These are phyloP conservation scores for Daldinia concentrica DNA, from an alignment of 495 filamentous ascomycete genomes.

Conservation along the genomic window DNA sequence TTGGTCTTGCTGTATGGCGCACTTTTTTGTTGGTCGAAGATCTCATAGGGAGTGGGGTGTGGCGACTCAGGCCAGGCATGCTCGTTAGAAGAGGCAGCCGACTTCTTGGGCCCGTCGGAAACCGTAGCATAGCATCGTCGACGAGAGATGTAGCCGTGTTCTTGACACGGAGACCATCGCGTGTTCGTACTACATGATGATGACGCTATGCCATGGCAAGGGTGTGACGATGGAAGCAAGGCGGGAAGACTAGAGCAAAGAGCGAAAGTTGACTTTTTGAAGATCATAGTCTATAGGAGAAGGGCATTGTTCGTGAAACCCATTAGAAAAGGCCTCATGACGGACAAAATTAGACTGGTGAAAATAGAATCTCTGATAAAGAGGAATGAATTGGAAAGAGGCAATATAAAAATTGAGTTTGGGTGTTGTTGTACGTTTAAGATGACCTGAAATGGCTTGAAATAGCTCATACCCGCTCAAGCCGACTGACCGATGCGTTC, in stretches of 20 bases:
- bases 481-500: constrained; percentile 24
- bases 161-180: constrained; percentile 19
- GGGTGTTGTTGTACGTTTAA: constrained; percentile 14
- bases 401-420: constrained; percentile 6
- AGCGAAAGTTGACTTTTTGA: constrained; percentile 47
- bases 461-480: constrained; percentile 41
- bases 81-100: constrained; percentile 45
- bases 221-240: constrained; percentile 27
- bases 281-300: constrained; percentile 46
- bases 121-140: constrained; percentile 49
- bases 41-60: constrained; percentile 88
- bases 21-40: constrained; percentile 70
- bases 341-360: background rate
- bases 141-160: background rate
- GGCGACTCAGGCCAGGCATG: constrained; percentile 54
- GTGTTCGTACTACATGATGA: constrained; percentile 37
- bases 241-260: constrained; percentile 42
- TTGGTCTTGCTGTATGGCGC: constrained; percentile 80
- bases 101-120: constrained; percentile 38
- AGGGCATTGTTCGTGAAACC: constrained; percentile 34
- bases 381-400: background rate
- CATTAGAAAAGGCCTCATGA: constrained; percentile 37
- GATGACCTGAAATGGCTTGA: constrained; percentile 40
- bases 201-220: constrained; percentile 44
- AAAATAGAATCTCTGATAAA: constrained; percentile 10